phyloP scores from a whole-genome alignment of 1,139 yeast species.

The Yamadazyma triangularis region DNA sequence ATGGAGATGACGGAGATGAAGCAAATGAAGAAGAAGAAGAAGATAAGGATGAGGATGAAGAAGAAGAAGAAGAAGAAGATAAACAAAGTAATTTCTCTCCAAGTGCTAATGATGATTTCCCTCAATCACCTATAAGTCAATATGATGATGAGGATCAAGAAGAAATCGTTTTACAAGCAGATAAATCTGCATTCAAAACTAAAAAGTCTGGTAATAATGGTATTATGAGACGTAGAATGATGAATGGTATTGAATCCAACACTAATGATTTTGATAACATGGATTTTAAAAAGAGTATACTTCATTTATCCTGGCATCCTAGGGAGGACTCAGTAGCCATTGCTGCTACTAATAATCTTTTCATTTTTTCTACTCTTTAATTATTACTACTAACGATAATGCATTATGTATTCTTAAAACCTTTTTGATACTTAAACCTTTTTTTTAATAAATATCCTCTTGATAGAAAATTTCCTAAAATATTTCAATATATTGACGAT shows the following conservation, averaged over 20 bases:
- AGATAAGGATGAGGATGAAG: constrained; percentile 35
- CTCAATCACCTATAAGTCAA: constrained; percentile 34
- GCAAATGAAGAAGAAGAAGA: constrained; percentile 33
- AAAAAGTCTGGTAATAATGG: constrained; percentile 47
- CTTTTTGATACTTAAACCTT: too few species aligned
- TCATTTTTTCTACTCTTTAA: constrained; percentile 67
- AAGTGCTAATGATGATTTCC: constrained; percentile 17
- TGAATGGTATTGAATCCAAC: constrained; percentile 42
- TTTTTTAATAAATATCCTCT: too few species aligned
- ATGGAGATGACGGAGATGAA: constrained; percentile 27
- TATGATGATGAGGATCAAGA: constrained; percentile 57
- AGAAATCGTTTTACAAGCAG: constrained; percentile 88
- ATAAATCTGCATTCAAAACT: constrained; percentile 89
- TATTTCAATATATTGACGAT: too few species aligned
- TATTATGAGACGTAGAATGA: constrained; percentile 41
- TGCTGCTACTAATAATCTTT: constrained; percentile 95
- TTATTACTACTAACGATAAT: constrained; percentile 1
- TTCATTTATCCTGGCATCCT: constrained; percentile 99
- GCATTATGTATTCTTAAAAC: constrained; percentile 1
- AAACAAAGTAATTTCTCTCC: constrained; percentile 23
- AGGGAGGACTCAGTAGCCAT: constrained; percentile 93
- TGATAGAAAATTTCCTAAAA: too few species aligned
- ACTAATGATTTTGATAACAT: constrained; percentile 70
- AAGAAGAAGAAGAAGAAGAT: constrained; percentile 38
- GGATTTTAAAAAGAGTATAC: constrained; percentile 90